Conservation (phyloP, 2,329 filamentous ascomycete genomes). For the Trichoderma citrinoviride region DNA sequence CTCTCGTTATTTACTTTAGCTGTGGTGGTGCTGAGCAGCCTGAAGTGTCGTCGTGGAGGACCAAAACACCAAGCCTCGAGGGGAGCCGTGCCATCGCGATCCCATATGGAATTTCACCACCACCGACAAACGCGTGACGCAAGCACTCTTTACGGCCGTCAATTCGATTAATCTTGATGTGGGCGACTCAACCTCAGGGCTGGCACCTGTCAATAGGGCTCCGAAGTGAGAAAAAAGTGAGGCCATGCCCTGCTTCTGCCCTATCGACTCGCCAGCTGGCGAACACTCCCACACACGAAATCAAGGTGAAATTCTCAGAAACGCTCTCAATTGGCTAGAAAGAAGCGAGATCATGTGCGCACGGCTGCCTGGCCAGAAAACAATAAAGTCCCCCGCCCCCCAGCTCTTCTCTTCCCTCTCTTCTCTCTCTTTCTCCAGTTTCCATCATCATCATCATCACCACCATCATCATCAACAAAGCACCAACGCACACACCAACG, state of each 20-base stretch:
- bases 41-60: not conserved
- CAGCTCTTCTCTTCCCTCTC: not conserved
- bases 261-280: slow-evolving; percentile 12
- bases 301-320: not conserved
- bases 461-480: not conserved
- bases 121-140: not conserved
- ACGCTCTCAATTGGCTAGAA: slow-evolving; percentile 3
- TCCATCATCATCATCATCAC: slow-evolving; percentile 1
- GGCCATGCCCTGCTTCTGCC: not conserved
- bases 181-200: not conserved
- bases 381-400: not conserved
- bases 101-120: not conserved
- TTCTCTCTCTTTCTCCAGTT: not conserved
- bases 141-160: not conserved
- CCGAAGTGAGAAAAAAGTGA: slow-evolving; percentile 4
- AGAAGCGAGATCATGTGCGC: not conserved
- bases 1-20: not conserved
- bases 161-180: not conserved
- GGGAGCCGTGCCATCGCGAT: not conserved
- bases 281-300: not conserved
- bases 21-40: not conserved
- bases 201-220: not conserved
- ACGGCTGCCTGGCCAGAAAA: not conserved
- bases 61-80: slow-evolving; percentile 5
- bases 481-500: not conserved